Evolutionary conservation across 2,329 filamentous ascomycete species (phyloP).

Genomic region (Alternaria angustiovoidea): DNA sequence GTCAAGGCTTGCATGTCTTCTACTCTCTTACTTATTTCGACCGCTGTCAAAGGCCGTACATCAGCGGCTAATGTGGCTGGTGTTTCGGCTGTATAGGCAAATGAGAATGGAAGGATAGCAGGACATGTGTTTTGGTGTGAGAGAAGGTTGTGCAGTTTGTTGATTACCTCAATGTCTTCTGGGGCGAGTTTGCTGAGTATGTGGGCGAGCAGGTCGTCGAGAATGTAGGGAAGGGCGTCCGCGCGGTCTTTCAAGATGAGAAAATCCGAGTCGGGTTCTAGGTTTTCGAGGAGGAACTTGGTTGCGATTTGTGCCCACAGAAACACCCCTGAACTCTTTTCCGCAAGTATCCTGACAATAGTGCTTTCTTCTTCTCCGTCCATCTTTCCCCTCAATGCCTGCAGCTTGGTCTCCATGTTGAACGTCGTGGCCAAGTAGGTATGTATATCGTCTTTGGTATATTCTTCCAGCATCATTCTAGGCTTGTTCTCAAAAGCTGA

Average conservation of each 20-base stretch:
- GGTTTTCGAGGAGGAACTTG: constrained; percentile 30
- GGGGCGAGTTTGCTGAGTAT: constrained; percentile 34
- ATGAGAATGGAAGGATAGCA: constrained; percentile 36
- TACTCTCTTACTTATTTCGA: constrained; percentile 26
- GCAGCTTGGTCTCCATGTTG: constrained; percentile 14
- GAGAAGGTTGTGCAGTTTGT: constrained; percentile 34
- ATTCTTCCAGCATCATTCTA: constrained; percentile 32
- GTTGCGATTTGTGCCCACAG: constrained; percentile 40
- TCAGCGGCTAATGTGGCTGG: constrained; percentile 28
- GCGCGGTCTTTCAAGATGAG: constrained; percentile 32
- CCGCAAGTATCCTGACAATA: constrained; percentile 30
- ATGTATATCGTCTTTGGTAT: constrained; percentile 31
- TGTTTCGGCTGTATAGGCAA: constrained; percentile 31
- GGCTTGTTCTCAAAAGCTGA: constrained; percentile 35
- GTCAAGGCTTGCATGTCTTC: constrained; percentile 30
- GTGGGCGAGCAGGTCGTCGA: constrained; percentile 36
- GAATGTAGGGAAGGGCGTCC: constrained; percentile 32
- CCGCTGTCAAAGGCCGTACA: constrained; percentile 25
- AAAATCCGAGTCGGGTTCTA: constrained; percentile 32
- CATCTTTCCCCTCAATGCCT: constrained; percentile 30
- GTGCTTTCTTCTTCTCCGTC: constrained; percentile 32
- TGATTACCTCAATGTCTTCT: constrained; percentile 27
- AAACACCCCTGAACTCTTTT: constrained; percentile 38
- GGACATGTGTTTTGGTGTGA: constrained; percentile 27
- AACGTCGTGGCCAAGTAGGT: constrained; percentile 23